Conservation (phyloP, 768 basidiomycete genomes). For the Lentinula aciculospora region DNA sequence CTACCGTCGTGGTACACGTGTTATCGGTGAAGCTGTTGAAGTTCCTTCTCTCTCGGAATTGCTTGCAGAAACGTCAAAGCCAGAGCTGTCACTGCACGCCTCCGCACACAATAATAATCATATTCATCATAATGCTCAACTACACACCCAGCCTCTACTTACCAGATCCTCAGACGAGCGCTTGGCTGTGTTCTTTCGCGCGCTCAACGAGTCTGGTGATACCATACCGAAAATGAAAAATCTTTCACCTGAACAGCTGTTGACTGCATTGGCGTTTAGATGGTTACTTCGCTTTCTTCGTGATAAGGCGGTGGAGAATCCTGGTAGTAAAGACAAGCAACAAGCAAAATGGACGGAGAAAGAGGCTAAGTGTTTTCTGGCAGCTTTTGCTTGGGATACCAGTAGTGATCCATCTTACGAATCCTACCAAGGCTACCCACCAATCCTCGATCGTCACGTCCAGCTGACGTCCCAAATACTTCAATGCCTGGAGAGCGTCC, state of each 20-base stretch:
- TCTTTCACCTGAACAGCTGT: conserved; percentile 16
- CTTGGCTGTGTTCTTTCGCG: conserved; percentile 48
- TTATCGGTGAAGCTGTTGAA: conserved; percentile 51
- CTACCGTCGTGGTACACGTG: conserved; percentile 58
- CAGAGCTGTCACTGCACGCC: conserved; percentile 1
- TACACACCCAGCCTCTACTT: conserved; percentile 36
- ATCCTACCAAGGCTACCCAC: conserved; percentile 19
- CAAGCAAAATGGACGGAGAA: conserved; percentile 63
- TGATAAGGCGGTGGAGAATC: conserved; percentile 40
- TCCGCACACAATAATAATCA: not conserved
- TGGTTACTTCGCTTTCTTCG: conserved; percentile 55
- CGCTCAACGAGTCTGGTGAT: conserved; percentile 24
- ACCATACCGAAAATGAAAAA: not conserved
- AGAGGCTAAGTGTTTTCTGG: conserved; percentile 58
- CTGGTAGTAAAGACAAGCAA: conserved; percentile 48
- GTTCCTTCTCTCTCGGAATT: conserved; percentile 46
- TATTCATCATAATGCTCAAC: conserved; percentile 10
- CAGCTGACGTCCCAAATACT: conserved; percentile 65
- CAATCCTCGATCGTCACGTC: conserved; percentile 52
- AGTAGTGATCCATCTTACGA: not conserved
- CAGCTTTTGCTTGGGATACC: conserved; percentile 33
- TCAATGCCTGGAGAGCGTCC: conserved; percentile 53
- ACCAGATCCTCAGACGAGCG: conserved; percentile 45
- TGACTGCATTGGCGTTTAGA: conserved; percentile 52
- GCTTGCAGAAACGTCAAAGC: conserved; percentile 32